Percentiles rank a stretch among this genome's conserved stretches.
Evolutionary conservation across 2,329 filamentous ascomycete species (phyloP).

Genomic region (Fusarium sp.): DNA sequence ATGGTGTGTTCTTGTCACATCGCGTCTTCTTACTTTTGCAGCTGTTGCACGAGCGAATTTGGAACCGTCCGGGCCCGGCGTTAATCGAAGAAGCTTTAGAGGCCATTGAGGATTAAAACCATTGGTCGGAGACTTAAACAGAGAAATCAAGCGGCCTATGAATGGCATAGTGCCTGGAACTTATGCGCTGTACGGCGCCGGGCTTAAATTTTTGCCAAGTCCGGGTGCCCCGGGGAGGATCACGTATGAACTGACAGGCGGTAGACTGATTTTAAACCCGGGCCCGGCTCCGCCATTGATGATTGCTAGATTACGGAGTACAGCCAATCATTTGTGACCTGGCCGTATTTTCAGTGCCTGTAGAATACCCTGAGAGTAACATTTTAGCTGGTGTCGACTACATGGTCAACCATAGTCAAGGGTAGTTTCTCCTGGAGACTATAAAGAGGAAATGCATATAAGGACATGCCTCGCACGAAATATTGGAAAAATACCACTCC

Average conservation of each 20-base stretch:
- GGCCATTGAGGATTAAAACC: neutral
- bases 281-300: fast-evolving
- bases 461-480: neutral
- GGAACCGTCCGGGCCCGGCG: neutral
- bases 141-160: neutral
- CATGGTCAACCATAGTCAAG: too few relatives aligned
- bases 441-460: neutral
- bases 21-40: conserved; percentile 8
- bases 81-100: neutral
- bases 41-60: neutral
- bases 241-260: fast-evolving
- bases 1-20: neutral
- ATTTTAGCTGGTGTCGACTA: neutral
- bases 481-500: too few relatives aligned
- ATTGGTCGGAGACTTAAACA: too few relatives aligned
- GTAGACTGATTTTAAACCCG: neutral
- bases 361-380: neutral
- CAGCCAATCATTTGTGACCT: fast-evolving
- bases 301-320: fast-evolving
- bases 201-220: neutral
- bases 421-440: neutral
- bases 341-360: neutral
- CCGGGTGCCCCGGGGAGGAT: neutral
- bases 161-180: neutral
- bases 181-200: neutral